A percentile compares a stretch with the other conserved stretches of the same genome.
Evolutionary conservation across 2,329 filamentous ascomycete species (phyloP).

Genomic region (Monascus ruber): DNA sequence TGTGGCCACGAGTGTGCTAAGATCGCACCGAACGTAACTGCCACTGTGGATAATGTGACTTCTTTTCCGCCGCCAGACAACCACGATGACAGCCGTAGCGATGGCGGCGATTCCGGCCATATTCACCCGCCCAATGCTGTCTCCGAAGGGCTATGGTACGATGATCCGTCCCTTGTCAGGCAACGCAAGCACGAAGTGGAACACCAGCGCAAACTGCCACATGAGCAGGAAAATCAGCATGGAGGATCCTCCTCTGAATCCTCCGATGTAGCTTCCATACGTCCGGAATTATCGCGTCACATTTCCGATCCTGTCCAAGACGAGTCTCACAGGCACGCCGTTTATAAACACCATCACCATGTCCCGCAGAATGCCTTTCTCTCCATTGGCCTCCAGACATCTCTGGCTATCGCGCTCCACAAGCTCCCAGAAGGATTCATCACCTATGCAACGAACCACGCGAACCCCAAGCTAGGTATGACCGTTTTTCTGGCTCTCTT

Average conservation of each 20-base stretch:
- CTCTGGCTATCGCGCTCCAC: conserved; percentile 87
- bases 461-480: conserved; percentile 76
- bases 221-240: not conserved
- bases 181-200: not conserved
- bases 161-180: not conserved
- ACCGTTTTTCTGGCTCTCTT: conserved; percentile 92
- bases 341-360: conserved; percentile 67
- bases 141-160: not conserved
- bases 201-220: not conserved
- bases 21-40: conserved; percentile 13
- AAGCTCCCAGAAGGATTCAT: conserved; percentile 84
- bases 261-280: too few relatives aligned
- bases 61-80: conserved; percentile 6
- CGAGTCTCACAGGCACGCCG: conserved; percentile 7
- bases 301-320: conserved; percentile 2
- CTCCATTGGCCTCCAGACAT: conserved; percentile 90
- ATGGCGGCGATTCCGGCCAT: not conserved
- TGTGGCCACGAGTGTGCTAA: conserved; percentile 53
- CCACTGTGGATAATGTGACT: conserved; percentile 6
- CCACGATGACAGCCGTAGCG: conserved; percentile 3
- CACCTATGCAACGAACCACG: conserved; percentile 95
- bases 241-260: not conserved
- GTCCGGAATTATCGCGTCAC: not conserved
- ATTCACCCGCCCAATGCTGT: not conserved
- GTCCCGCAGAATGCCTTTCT: conserved; percentile 89